A percentile compares a stretch with the other conserved stretches of the same genome.
These are phyloP conservation scores for Russula abietina DNA, from an alignment of 768 basidiomycete species.

Conservation along the genomic window DNA sequence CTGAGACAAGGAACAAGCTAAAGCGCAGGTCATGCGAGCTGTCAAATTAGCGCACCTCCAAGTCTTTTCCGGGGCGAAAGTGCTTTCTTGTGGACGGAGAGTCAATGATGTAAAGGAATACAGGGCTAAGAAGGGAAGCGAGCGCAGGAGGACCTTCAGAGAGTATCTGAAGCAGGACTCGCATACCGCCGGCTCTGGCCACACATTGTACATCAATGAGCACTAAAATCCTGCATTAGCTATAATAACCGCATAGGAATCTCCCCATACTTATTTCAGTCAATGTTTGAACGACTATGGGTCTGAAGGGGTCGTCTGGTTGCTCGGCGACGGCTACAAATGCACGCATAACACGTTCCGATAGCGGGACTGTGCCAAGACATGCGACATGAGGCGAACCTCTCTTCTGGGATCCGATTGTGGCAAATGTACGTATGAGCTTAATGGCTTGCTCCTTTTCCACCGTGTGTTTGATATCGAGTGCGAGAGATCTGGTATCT, in stretches of 20 bases:
- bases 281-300: conserved; percentile 78
- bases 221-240: conserved; percentile 42
- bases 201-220: conserved; percentile 84
- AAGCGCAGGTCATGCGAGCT: background rate
- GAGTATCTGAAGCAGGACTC: conserved; percentile 77
- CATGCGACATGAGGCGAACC: conserved; percentile 40
- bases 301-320: conserved; percentile 80
- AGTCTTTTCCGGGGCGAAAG: conserved; percentile 73
- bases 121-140: conserved; percentile 66
- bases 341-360: conserved; percentile 76
- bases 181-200: conserved; percentile 72
- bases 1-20: conserved; percentile 35
- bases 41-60: conserved; percentile 57
- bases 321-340: conserved; percentile 93
- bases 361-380: conserved; percentile 51
- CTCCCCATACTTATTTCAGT: conserved; percentile 68
- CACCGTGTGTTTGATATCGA: conserved; percentile 73
- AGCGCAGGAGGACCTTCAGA: conserved; percentile 88
- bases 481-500: conserved; percentile 63
- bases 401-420: conserved; percentile 58
- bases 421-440: conserved; percentile 75
- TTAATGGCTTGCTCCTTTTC: conserved; percentile 94
- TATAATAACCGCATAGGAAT: conserved; percentile 4
- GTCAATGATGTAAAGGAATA: conserved; percentile 81
- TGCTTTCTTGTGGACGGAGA: conserved; percentile 75